Evolutionary conservation across 306 rosid species (phyloP).

Genomic region (Fagus crenata): DNA sequence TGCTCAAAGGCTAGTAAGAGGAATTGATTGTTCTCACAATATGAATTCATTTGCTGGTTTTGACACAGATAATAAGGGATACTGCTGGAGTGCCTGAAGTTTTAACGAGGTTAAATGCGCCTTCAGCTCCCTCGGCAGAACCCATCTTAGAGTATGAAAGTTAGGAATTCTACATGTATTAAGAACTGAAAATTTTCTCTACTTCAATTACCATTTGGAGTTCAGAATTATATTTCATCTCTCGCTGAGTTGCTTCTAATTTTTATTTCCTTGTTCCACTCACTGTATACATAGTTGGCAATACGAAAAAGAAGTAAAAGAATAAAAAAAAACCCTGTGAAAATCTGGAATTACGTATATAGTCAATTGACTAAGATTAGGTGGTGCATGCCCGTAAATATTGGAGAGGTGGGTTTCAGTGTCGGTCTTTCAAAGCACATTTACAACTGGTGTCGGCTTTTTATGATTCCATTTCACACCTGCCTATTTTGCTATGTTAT

Average conservation of each 20-base stretch:
- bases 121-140: constrained; percentile 56
- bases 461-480: no score
- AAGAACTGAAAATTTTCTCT: constrained; percentile 21
- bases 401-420: no score
- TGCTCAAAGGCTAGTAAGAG: background rate
- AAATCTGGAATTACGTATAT: background rate
- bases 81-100: constrained; percentile 90
- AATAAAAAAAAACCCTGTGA: background rate
- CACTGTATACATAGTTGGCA: background rate
- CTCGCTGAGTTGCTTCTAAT: constrained; percentile 5
- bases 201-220: constrained; percentile 14
- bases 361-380: constrained; percentile 5
- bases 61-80: constrained; percentile 77
- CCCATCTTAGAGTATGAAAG: constrained; percentile 69
- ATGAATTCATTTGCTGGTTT: constrained; percentile 35
- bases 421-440: no score
- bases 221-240: constrained; percentile 15
- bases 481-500: no score
- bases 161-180: constrained; percentile 40
- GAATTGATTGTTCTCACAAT: background rate
- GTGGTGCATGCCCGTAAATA: background rate
- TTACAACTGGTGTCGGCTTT: background rate
- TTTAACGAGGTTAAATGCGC: constrained; percentile 68
- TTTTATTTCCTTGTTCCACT: constrained; percentile 10
- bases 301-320: background rate